phyloP scores from a whole-genome alignment of 345 rosid genomes.

The Isatis tinctoria region DNA sequence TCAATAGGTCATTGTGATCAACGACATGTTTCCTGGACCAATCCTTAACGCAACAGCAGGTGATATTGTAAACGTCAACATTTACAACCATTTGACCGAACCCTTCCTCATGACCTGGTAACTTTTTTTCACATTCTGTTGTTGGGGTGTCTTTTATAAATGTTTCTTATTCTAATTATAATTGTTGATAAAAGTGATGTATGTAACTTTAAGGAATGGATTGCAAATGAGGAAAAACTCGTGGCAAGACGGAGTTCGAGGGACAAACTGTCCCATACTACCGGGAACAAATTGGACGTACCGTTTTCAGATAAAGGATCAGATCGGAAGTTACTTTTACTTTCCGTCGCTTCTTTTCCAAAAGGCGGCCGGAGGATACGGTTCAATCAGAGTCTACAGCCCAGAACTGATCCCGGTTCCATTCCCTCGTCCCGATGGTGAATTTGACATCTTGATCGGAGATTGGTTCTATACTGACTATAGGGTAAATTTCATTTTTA shows the following conservation, averaged over 20 bases:
- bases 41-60: constrained; percentile 51
- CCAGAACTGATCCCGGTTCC: constrained; percentile 50
- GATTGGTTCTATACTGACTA: constrained; percentile 58
- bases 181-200: background rate
- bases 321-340: constrained; percentile 72
- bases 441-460: constrained; percentile 68
- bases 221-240: constrained; percentile 64
- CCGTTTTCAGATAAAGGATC: constrained; percentile 64
- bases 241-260: constrained; percentile 83
- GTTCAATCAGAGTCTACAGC: constrained; percentile 52
- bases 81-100: constrained; percentile 51
- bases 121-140: background rate
- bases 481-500: constrained; percentile 27
- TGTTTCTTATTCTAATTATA: background rate
- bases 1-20: constrained; percentile 52
- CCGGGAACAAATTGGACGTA: constrained; percentile 70
- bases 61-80: constrained; percentile 44
- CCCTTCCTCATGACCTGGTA: constrained; percentile 73
- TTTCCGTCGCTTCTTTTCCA: constrained; percentile 61
- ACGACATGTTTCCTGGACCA: constrained; percentile 69
- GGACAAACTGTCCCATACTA: constrained; percentile 71
- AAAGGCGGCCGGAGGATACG: constrained; percentile 75
- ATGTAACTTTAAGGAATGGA: constrained; percentile 48
- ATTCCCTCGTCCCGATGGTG: constrained; percentile 51
- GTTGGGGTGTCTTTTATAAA: background rate